Evolutionary conservation across 805 yeast genomes (phyloP).

Genomic region (Candida stauntonica): DNA sequence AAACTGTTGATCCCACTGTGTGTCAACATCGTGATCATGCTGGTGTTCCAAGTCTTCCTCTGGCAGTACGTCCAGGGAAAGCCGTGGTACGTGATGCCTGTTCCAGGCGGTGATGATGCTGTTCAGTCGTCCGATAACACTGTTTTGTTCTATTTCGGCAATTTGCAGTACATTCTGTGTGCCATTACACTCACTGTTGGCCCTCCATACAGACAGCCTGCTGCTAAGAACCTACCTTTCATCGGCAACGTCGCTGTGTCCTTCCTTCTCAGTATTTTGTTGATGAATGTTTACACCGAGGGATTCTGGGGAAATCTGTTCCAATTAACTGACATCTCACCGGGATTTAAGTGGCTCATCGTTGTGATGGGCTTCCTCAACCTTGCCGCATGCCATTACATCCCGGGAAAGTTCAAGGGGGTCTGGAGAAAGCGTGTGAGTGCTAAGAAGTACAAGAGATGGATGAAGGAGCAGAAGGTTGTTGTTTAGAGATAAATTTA

Average conservation of each 20-base stretch:
- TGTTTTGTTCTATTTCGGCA: slow-evolving; percentile 70
- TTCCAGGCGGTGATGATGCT: slow-evolving; percentile 76
- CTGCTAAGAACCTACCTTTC: slow-evolving; percentile 65
- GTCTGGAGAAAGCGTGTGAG: slow-evolving; percentile 34
- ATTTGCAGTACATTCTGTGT: slow-evolving; percentile 82
- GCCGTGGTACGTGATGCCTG: slow-evolving; percentile 77
- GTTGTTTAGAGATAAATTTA: slow-evolving; percentile 1
- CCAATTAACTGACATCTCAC: slow-evolving; percentile 65
- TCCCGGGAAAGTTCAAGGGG: slow-evolving; percentile 32
- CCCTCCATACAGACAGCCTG: slow-evolving; percentile 85
- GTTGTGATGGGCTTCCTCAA: slow-evolving; percentile 44
- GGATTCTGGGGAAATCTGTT: slow-evolving; percentile 61
- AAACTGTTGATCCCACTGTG: slow-evolving; percentile 79
- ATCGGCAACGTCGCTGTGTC: slow-evolving; percentile 55
- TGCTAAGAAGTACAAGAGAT: slow-evolving; percentile 35
- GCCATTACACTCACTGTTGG: slow-evolving; percentile 88
- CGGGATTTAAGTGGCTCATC: slow-evolving; percentile 48
- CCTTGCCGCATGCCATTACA: slow-evolving; percentile 33
- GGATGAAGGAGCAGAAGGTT: slow-evolving; percentile 20
- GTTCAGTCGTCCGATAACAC: slow-evolving; percentile 91
- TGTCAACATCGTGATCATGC: slow-evolving; percentile 65
- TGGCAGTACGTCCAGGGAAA: slow-evolving; percentile 58
- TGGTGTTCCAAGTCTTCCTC: slow-evolving; percentile 59
- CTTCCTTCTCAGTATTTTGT: slow-evolving; percentile 40
- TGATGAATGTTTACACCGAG: slow-evolving; percentile 52